Base-by-base conservation (phyloP, 345 rosid species). In the Populus simonii region DNA sequence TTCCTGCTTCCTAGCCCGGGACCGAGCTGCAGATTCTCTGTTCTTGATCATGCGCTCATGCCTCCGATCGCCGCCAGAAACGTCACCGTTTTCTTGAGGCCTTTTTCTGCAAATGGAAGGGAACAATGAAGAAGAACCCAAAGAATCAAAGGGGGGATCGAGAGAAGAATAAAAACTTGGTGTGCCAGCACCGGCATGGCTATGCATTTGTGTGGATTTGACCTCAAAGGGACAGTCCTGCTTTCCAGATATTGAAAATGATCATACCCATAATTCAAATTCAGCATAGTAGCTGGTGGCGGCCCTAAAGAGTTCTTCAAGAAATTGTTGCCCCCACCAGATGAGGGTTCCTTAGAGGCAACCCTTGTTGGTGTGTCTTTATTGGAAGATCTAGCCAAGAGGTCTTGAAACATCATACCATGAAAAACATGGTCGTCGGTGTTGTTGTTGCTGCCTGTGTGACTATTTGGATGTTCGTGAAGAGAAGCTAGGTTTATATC, bases 21-120 rank as follows among this genome's bases (percentile, higher is more conserved):
- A 90, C 65, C 91, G 86, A 49, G 88, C 90, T 7, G 93, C 90
- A 23, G 93, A 88, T 74, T 90, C 93, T 77, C 93, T 80, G 79
- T 88, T 90, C 84, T 88, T 90, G 72, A 90, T 87, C 90, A 75
- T 76, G 57, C 93, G 86, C 76, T 85, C 86, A n/a, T 78, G 78
- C 23, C 87, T 75, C 75, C 80, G 84, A 27, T 86, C 87, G 35
- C 51, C 62, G 23, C 53, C 61, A 31, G 76, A 71, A 29, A 55
- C 76, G 6, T 55, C 84, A 5, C 55, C 79, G 36, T 53, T 70
- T 57, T 81, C 83, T 35, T 72, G 78, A 31, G 55, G 67, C 74
- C 81, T 74, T 68, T 84, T 84, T 59, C 66, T 51, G 72, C 74
- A 22, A 23, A 65, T 15, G 3, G 72, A 33, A 65, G 80, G 73